Evolutionary conservation across 257 asterid genomes (phyloP), one percentile per base, ranked within the genome.

Genomic region (Nicotiana attenuata): DNA sequence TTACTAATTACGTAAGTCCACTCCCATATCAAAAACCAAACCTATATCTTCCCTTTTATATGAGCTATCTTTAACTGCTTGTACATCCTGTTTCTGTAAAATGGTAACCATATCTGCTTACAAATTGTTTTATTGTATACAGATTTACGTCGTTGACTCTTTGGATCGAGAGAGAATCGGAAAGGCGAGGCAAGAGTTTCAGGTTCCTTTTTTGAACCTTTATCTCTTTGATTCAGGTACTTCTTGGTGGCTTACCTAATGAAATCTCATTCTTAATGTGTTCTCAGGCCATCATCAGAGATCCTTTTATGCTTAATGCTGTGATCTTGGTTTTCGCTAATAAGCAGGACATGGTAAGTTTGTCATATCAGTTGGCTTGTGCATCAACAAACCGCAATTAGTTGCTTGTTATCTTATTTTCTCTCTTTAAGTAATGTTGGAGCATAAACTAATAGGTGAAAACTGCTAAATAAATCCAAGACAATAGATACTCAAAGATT

Each of bases 291-390:
- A 80, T 80, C 65, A 80, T 80, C 8, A 65, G 47, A 65, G 83
- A 80, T 80, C 83, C 83, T 45, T 80, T 80, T 80, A 80, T 80
- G 83, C 83, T 80, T 65, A 80, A 80, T 80, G 83, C 83, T 26
- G 83, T 65, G 22, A 80, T 80, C 65, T 80, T 80, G 63, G 83
- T 80, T 65, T 80, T 80, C 3, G 99, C 99, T 13, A 95, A 95
- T 89, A 95, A 95, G 83, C 99, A 95, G 86, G 99, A 95, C 91
- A 93, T 95, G 99, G 99, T 95, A 91, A 81, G 91, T 59, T 65
- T 52, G 53, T 31, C 16, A 47, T 7, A 73, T 73, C 61, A 45
- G 22, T 47, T 57, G 61, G 22, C 50, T 45, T 41, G 14, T 20
- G 38, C 78, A 45, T 45, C 60, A 2, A 14, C 38, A 71, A 71